These are phyloP conservation scores for Kazachstania taianensis DNA, from an alignment of 805 yeast genomes.

Conservation along the genomic window DNA sequence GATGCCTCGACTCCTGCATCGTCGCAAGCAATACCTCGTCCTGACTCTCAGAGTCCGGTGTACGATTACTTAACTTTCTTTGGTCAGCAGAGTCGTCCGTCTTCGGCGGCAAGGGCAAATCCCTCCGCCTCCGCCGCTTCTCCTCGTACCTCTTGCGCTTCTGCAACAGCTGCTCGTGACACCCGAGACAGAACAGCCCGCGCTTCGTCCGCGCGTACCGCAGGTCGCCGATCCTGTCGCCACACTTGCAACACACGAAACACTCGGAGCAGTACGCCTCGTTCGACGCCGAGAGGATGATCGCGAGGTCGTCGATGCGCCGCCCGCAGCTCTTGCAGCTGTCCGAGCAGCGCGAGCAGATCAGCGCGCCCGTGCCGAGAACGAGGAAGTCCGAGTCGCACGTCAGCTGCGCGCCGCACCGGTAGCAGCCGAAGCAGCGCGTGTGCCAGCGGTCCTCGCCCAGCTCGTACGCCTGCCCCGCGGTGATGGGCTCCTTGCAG, in stretches of 20 bases:
- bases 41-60: not conserved
- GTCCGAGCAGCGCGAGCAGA: constrained; percentile 90
- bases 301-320: constrained; percentile 90
- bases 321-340: constrained; percentile 78
- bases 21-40: not conserved
- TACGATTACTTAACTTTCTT: not conserved
- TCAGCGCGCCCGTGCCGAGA: constrained; percentile 82
- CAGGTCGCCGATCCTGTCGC: constrained; percentile 75
- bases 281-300: constrained; percentile 74
- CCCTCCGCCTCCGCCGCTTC: constrained; percentile 23
- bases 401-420: constrained; percentile 68
- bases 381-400: constrained; percentile 86
- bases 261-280: constrained; percentile 90
- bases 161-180: constrained; percentile 79
- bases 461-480: constrained; percentile 90
- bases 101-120: no score
- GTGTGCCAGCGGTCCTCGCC: constrained; percentile 96
- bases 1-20: no score
- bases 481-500: constrained; percentile 50
- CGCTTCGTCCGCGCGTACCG: constrained; percentile 88
- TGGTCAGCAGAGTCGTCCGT: no score
- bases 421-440: constrained; percentile 82
- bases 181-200: constrained; percentile 86
- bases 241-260: constrained; percentile 85
- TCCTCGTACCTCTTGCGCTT: constrained; percentile 47